Base-by-base conservation (phyloP, 2,329 filamentous ascomycete species). In the Fusarium ramigenum region DNA sequence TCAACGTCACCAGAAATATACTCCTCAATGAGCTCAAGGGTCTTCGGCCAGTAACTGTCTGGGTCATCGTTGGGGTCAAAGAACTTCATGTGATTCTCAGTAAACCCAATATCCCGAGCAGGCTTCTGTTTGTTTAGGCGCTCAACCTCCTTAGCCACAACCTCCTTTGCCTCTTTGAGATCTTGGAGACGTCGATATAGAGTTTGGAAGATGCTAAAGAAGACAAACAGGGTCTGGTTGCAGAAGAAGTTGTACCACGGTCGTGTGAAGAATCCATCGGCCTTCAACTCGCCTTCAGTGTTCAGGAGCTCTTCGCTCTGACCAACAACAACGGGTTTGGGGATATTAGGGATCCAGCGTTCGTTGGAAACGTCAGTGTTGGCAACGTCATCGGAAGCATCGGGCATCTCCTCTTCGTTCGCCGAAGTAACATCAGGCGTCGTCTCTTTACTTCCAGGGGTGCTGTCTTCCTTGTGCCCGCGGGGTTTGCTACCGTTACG, bases 171-270 rank as follows among this genome's bases (percentile, higher is more conserved):
- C 66, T 92, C 87, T 84, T 98, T 98, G 81, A 98, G 90, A 69
- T 93, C 93, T 71, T 92, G 87, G 19, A 99, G 87, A 44, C 96
- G 91, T 78, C 91, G 90, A 83, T 97, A 98, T 9, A 99, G 86
- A n/a, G 93, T 93, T 79, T 97, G 91, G 81, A 99, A 96, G 69
- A 97, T 92, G 75, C 93, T 93, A 85, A 99, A 93, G 87, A 99
- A 98, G 82, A 96, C 95, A 80, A 95, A 97, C 67, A 99, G 92
- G 7, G 93, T 94, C 77, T 94, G 90, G 81, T 98, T 98, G 80
- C 92, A 92, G 84, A 97, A 99, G 80, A 98, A 90, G 80, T 96
- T 96, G 85, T 94, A 97, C 83, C 90, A 91, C 16, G 91, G 91
- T 52, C 95, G 93, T 75, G 88, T 88, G 83, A 96, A 97, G 65